Conservation (phyloP, 768 basidiomycete species). For the Tricholoma terreum region DNA sequence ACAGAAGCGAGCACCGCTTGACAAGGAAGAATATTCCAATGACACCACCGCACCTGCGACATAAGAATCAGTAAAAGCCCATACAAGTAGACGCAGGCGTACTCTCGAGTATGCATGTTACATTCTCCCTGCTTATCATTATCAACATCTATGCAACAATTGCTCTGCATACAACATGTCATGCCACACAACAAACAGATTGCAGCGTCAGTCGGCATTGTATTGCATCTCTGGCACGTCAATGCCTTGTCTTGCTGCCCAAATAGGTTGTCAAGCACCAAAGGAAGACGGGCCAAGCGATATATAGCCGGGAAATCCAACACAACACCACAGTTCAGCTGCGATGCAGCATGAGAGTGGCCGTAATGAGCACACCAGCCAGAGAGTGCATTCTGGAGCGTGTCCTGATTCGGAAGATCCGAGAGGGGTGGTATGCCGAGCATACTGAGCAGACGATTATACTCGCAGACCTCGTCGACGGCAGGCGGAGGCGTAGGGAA, state of each 20-base stretch:
- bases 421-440: conserved; percentile 79
- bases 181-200: conserved; percentile 90
- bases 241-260: conserved; percentile 69
- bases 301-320: conserved; percentile 85
- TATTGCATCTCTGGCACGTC: conserved; percentile 74
- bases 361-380: conserved; percentile 92
- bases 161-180: conserved; percentile 85
- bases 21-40: conserved; percentile 89
- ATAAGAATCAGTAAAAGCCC: not conserved
- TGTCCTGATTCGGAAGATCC: conserved; percentile 78
- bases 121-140: conserved; percentile 80
- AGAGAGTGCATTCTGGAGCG: conserved; percentile 82
- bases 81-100: conserved; percentile 32
- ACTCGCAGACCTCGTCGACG: conserved; percentile 53
- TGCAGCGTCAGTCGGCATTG: conserved; percentile 80
- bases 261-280: conserved; percentile 81
- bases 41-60: conserved; percentile 78
- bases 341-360: conserved; percentile 73
- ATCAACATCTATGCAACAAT: conserved; percentile 79
- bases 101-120: conserved; percentile 95
- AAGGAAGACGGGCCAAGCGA: conserved; percentile 76
- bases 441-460: conserved; percentile 68
- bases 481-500: conserved; percentile 50
- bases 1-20: conserved; percentile 87
- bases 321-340: conserved; percentile 73